Conservation (phyloP, 495 filamentous ascomycete genomes). For the Geoglossum glabrum region DNA sequence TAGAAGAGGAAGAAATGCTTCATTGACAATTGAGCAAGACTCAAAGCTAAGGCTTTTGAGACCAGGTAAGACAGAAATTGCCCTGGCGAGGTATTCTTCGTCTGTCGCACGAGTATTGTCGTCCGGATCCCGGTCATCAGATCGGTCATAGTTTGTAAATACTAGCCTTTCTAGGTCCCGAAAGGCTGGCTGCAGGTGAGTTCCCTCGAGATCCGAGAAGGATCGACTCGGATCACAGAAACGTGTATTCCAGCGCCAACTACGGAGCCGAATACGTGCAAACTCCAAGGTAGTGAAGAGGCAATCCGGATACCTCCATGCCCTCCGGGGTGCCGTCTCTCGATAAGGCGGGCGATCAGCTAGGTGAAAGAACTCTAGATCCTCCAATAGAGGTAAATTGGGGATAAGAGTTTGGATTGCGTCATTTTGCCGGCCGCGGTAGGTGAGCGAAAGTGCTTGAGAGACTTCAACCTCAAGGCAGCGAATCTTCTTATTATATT, state of each 20-base stretch:
- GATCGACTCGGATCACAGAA: conserved; percentile 30
- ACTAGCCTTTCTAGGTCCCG: conserved; percentile 33
- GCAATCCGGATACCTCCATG: conserved; percentile 37
- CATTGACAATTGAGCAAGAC: conserved; percentile 42
- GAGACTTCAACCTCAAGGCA: conserved; percentile 45
- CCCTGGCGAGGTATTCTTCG: conserved; percentile 30
- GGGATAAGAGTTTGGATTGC: conserved; percentile 23
- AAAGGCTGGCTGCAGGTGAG: conserved; percentile 41
- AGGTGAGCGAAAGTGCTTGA: conserved; percentile 15
- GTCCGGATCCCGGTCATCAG: conserved; percentile 13
- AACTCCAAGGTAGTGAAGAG: conserved; percentile 36
- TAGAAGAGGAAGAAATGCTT: conserved; percentile 35
- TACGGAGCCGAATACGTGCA: conserved; percentile 29
- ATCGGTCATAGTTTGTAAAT: conserved; percentile 41
- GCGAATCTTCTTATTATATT: conserved; percentile 48
- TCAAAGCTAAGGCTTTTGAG: conserved; percentile 45
- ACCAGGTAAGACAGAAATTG: conserved; percentile 36
- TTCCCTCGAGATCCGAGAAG: conserved; percentile 27
- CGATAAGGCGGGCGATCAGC: conserved; percentile 35
- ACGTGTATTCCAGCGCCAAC: conserved; percentile 66
- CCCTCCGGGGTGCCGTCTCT: conserved; percentile 23
- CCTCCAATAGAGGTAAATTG: conserved; percentile 26
- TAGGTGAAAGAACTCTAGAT: conserved; percentile 33
- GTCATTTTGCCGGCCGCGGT: conserved; percentile 19
- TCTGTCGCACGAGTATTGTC: conserved; percentile 15